Evolutionary conservation across 345 rosid genomes (phyloP).

Genomic region (Zanthoxylum bungeanum): DNA sequence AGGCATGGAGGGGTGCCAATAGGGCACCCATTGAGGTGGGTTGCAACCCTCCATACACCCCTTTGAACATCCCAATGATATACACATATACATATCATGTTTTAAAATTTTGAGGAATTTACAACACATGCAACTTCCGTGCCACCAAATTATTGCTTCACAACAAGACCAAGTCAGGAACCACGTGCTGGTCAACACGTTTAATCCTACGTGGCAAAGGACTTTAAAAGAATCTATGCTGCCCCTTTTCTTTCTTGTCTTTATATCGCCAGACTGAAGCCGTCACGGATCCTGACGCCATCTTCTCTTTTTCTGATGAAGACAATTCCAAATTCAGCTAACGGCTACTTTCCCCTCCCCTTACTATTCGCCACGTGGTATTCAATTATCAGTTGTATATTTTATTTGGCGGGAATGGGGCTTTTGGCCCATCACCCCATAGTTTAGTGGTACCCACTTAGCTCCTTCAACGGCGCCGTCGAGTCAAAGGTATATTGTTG

Average conservation of each 20-base stretch:
- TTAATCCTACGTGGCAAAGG: slow-evolving; percentile 30
- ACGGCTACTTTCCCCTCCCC: slow-evolving; percentile 48
- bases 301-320: slow-evolving; percentile 20
- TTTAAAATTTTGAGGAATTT: too few species aligned
- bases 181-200: slow-evolving; percentile 31
- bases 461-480: slow-evolving; percentile 23
- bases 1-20: too few species aligned
- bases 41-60: too few species aligned
- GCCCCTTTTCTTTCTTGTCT: neutral
- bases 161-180: neutral
- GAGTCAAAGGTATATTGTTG: too few species aligned
- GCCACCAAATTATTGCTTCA: slow-evolving; percentile 15
- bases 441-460: neutral
- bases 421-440: neutral
- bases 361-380: slow-evolving; percentile 35
- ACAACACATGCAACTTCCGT: slow-evolving; percentile 19
- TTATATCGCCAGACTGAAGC: slow-evolving; percentile 5
- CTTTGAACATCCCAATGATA: too few species aligned
- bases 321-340: slow-evolving; percentile 18
- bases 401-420: slow-evolving; percentile 40
- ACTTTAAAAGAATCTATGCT: slow-evolving; percentile 4
- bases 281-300: slow-evolving; percentile 23
- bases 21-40: too few species aligned
- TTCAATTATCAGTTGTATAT: neutral
- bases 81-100: too few species aligned